These are phyloP conservation scores for Colletotrichum sp. DNA, from an alignment of 2,329 filamentous ascomycete species.

Conservation along the genomic window DNA sequence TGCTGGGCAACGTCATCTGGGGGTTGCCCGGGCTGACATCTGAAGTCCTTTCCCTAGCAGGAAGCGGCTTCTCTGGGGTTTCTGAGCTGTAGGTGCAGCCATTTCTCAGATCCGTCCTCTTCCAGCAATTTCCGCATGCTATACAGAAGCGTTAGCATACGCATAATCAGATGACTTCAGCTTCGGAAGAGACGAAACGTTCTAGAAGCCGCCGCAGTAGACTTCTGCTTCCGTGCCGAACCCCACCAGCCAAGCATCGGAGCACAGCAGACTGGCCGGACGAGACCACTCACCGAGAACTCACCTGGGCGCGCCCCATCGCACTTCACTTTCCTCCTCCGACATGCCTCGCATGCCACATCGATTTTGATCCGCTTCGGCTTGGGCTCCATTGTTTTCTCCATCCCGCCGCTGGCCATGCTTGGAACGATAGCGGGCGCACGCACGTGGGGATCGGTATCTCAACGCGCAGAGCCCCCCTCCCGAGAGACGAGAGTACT, in stretches of 20 bases:
- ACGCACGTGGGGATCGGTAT: not conserved
- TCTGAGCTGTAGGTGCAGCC: constrained; percentile 32
- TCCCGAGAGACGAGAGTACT: not conserved
- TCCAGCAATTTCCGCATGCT: constrained; percentile 37
- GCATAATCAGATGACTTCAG: too few relatives aligned
- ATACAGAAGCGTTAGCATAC: not conserved
- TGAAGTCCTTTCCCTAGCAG: not conserved
- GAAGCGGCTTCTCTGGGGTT: not conserved
- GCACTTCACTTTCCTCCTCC: constrained; percentile 46
- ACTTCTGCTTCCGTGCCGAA: not conserved
- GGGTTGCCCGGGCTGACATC: not conserved
- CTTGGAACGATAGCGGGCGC: not conserved
- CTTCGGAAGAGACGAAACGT: not conserved
- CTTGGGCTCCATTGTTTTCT: constrained; percentile 19
- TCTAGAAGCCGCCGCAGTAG: not conserved
- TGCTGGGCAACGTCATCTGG: not conserved
- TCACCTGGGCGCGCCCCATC: constrained; percentile 44
- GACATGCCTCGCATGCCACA: constrained; percentile 47
- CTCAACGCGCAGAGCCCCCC: not conserved
- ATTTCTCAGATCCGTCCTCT: constrained; percentile 31
- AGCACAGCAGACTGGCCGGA: not conserved
- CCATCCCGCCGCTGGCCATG: not conserved
- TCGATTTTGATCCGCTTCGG: constrained; percentile 48
- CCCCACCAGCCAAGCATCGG: not conserved
- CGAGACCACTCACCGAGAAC: constrained; percentile 2